phyloP scores from a whole-genome alignment of 805 yeast species.

The Pichia scutulata region DNA sequence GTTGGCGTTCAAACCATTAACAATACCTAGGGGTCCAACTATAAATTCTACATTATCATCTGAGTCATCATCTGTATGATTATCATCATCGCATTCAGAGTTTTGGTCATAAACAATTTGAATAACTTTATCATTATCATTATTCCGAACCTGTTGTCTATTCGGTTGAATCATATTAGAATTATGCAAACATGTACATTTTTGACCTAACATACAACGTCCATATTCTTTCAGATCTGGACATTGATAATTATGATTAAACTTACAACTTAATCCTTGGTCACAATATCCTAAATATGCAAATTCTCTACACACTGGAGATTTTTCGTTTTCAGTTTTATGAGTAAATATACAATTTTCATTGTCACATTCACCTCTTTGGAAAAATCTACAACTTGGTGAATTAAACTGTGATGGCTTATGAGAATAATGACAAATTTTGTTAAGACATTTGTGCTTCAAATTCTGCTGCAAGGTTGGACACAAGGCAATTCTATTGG shows the following conservation, averaged over 20 bases:
- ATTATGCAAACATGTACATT: slow-evolving; percentile 50
- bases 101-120: slow-evolving; percentile 8
- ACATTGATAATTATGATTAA: slow-evolving; percentile 53
- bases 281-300: slow-evolving; percentile 64
- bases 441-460: slow-evolving; percentile 36
- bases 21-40: slow-evolving; percentile 11
- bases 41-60: slow-evolving; percentile 15
- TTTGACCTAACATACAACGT: slow-evolving; percentile 43
- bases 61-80: slow-evolving; percentile 4
- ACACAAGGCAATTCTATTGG: slow-evolving; percentile 48
- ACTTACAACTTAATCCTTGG: slow-evolving; percentile 49
- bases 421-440: slow-evolving; percentile 51
- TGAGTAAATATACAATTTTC: slow-evolving; percentile 44
- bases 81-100: slow-evolving; percentile 4
- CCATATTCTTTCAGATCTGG: slow-evolving; percentile 66
- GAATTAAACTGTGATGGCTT: slow-evolving; percentile 51
- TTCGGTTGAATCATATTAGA: slow-evolving; percentile 6
- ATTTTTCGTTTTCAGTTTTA: slow-evolving; percentile 32
- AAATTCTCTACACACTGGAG: slow-evolving; percentile 54
- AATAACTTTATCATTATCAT: slow-evolving; percentile 25
- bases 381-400: slow-evolving; percentile 47
- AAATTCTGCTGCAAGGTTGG: slow-evolving; percentile 31
- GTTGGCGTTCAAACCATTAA: neutral
- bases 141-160: slow-evolving; percentile 15
- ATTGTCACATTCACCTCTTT: slow-evolving; percentile 41